Evolutionary conservation across 345 rosid species (phyloP), one percentile per base, ranked within the genome.

Genomic region (Rhodamnia argentea): DNA sequence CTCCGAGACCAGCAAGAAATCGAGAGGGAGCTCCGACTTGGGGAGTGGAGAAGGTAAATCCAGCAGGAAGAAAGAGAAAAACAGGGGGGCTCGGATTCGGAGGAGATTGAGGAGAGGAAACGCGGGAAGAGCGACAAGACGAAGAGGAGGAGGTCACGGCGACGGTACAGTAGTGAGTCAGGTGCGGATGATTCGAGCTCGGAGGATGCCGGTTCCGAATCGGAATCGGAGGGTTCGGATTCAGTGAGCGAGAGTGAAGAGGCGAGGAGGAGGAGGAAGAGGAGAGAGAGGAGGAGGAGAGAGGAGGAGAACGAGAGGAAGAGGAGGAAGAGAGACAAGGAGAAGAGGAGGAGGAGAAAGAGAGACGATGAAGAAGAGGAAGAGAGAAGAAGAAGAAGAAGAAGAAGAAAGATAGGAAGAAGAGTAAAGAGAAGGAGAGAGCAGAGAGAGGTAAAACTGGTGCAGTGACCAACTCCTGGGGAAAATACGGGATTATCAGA

Each of bases 381-480:
- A 86, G 86, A 44, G 88, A 74, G 81, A 29, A 44, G 84, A 82
- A 42, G 52, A 82, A 83, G 88, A 85, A 86, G 84, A 88, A 85
- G 84, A 86, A 51, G 86, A 84, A 58, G 88, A 90, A 75, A 24
- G 84, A 91, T 75, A 87, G 84, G 88, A 91, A 87, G 88, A 88
- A 84, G 85, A 84, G 88, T 87, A 91, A 93, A 85, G 88, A 91
- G 88, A 89, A 92, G 90, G 91, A 91, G 82, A 91, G 87, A 85
- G 84, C 88, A 62, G 94, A 91, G 90, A 93, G 88, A 91, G 93
- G 93, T 40, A 93, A 94, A 89, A 95, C 85, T 82, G 96, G 99
- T 47, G 99, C 99, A 0, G 98, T 97, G 24, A 97, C 99, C 81
- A 90, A 97, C 83, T 96, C 91, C 13, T 96, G 99, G 99, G 99